Evolutionary conservation across 192 early-diverging fungal species (phyloP), one percentile per base, ranked within the genome.

Genomic region (Entomortierella lignicola): DNA sequence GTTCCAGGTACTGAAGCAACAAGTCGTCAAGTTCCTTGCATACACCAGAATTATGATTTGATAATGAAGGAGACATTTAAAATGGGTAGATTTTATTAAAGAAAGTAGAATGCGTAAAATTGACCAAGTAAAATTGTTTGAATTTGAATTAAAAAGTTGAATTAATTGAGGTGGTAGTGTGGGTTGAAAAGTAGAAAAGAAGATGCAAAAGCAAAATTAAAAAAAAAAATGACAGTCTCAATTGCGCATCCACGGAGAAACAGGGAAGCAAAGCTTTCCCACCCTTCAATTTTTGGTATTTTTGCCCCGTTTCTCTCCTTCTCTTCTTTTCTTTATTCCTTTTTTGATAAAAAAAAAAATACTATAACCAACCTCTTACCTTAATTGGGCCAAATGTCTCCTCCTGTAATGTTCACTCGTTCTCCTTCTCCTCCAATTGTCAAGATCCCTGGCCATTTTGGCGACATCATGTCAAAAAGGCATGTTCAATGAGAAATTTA

Each of bases 371-470:
- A 3, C 59, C 12, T 12, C 10, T 26, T 21, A 8, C 15, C 0
- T 44, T 44, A 20, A 44, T 44, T 25, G 8, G 2, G 21, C 30
- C 59, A 7, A 52, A 79, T 79, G 75, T 48, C 68, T 29, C 50
- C 48, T 21, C 75, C 75, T 25, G 55, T 67, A 54, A 79, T 79
- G 75, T 79, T 79, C 50, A 55, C 50, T 26, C 67, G 68, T 5
- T 17, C 75, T 8, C 75, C 63, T n/a, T 66, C 60, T 21, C 75
- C 75, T 20, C 55, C 74, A 3, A 71, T 77, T 29, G 37, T 67
- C 27, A 60, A 31, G 65, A 82, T 84, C 56, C 83, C 83, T 27
- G 73, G 75, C 37, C 73, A 85, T 41, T 85, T 82, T 70, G 83
- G 81, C n/a, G 83, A 82, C 43, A 77, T 81, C 57, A 84, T 84